Base-by-base conservation (phyloP, 768 basidiomycete genomes). In the Chalciporus piperatus region DNA sequence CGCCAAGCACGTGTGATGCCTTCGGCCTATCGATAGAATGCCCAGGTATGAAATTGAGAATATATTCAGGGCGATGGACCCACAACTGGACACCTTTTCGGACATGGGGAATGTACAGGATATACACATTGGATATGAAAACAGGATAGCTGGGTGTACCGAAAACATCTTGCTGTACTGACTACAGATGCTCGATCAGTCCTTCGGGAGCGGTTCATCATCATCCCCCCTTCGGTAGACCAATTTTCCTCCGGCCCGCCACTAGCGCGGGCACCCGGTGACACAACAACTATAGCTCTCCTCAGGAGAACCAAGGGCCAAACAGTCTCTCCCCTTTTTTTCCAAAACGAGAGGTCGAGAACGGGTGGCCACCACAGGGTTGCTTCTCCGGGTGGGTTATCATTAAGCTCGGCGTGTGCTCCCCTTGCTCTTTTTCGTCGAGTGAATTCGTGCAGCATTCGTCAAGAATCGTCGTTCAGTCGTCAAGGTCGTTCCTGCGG, bases 381-480 rank as follows among this genome's bases (percentile, higher is more conserved):
- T 44, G 61, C 45, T 33, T 56, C 55, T n/a, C 30, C 43, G 58
- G 55, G 57, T 48, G 61, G 60, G 56, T 45, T 22, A 43, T 56
- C 56, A 47, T 56, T 35, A 57, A 52, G 46, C 56, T 61, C 51
- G 62, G 61, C 50, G 51, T 22, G 37, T 51, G 51, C 48, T 50
- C 47, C 55, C 66, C 62, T 59, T 60, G 62, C 56, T 56, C 57
- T 41, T 56, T n/a, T 65, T 66, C 55, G 55, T 68, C 49, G 66
- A 45, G 46, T 63, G 63, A 61, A 50, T 56, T 69, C 63, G 56
- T 70, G 14, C 45, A 66, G 30, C 52, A 59, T 69, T 70, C 66
- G 64, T 70, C 70, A 66, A 71, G 68, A 72, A 70, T 68, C 51
- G 44, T 70, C 66, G 57, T 55, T 68, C 59, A 56, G 58, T 70